These are phyloP conservation scores for Bruguiera gymnorhiza DNA, from an alignment of 345 rosid species.

Conservation along the genomic window DNA sequence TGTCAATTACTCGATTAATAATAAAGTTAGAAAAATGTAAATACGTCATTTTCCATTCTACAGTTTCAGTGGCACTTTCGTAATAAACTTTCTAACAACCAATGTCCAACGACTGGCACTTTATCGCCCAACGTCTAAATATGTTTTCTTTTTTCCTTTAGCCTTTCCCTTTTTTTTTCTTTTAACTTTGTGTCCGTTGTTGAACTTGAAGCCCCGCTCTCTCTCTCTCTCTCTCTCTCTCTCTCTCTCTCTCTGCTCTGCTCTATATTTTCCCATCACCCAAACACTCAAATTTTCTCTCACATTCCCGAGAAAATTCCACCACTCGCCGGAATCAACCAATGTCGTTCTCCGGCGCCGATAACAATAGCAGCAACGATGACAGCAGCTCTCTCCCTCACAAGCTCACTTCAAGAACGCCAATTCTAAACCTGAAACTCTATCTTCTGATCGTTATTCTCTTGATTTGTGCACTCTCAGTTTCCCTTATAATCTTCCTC, in stretches of 20 bases:
- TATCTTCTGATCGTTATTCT: slow-evolving; percentile 53
- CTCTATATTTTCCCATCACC: slow-evolving; percentile 11
- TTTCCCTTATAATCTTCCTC: slow-evolving; percentile 48
- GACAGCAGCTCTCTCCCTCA: slow-evolving; percentile 24
- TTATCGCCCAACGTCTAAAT: slow-evolving; percentile 3
- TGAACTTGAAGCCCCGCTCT: neutral
- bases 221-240: neutral
- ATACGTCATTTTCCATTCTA: neutral
- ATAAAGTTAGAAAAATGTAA: neutral
- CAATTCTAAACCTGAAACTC: slow-evolving; percentile 53
- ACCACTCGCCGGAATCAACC: slow-evolving; percentile 23
- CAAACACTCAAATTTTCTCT: slow-evolving; percentile 1
- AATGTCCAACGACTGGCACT: neutral
- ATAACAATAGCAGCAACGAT: slow-evolving; percentile 1
- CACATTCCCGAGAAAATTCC: slow-evolving; percentile 13
- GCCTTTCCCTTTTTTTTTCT: neutral
- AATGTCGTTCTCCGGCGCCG: slow-evolving; percentile 51
- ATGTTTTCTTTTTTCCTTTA: neutral
- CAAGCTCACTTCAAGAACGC: slow-evolving; percentile 38
- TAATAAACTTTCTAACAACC: slow-evolving; percentile 18
- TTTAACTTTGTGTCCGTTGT: slow-evolving; percentile 30
- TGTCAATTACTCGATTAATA: neutral
- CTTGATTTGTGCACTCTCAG: slow-evolving; percentile 29
- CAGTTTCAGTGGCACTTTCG: slow-evolving; percentile 24
- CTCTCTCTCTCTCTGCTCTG: neutral